phyloP scores from a whole-genome alignment of 1,284 basidiomycete genomes.

The Dichomitus squalens region DNA sequence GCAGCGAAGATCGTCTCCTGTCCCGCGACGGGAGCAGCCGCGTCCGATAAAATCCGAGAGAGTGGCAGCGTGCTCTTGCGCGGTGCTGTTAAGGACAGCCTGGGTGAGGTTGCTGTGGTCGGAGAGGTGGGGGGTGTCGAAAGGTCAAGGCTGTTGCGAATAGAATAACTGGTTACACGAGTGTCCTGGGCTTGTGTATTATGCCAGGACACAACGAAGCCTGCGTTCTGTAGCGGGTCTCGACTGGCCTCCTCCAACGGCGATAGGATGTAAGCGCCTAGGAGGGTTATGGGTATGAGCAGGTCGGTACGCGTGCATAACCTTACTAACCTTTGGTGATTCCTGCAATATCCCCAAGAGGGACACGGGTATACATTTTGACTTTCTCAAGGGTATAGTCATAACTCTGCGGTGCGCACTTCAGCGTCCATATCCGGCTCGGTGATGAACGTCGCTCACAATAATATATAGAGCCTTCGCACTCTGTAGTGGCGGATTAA shows the following conservation, averaged over 20 bases:
- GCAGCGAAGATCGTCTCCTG: conserved; percentile 57
- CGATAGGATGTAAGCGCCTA: conserved; percentile 89
- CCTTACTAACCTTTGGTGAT: conserved; percentile 73
- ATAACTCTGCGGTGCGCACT: conserved; percentile 59
- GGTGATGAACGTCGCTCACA: conserved; percentile 39
- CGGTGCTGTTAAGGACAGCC: conserved; percentile 12
- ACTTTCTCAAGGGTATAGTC: conserved; percentile 93
- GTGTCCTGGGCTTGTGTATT: conserved; percentile 61
- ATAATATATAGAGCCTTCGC: conserved; percentile 68
- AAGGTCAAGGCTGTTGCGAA: conserved; percentile 64
- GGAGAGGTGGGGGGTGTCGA: conserved; percentile 30
- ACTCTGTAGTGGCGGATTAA: conserved; percentile 43
- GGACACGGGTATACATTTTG: conserved; percentile 86
- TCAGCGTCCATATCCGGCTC: conserved; percentile 9
- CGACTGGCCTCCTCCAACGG: conserved; percentile 88
- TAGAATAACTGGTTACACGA: conserved; percentile 81
- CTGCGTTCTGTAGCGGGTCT: conserved; percentile 84
- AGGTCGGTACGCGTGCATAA: not conserved
- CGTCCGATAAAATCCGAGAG: conserved; percentile 37
- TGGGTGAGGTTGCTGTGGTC: conserved; percentile 12
- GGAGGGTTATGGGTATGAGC: conserved; percentile 5
- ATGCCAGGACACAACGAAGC: conserved; percentile 79
- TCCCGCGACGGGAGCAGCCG: conserved; percentile 34
- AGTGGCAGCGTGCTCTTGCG: conserved; percentile 31
- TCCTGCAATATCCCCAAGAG: conserved; percentile 80